Percentiles rank a stretch among this genome's conserved stretches.
Evolutionary conservation across 2,329 filamentous ascomycete species (phyloP).

Genomic region (Trichocomaceae sp.): DNA sequence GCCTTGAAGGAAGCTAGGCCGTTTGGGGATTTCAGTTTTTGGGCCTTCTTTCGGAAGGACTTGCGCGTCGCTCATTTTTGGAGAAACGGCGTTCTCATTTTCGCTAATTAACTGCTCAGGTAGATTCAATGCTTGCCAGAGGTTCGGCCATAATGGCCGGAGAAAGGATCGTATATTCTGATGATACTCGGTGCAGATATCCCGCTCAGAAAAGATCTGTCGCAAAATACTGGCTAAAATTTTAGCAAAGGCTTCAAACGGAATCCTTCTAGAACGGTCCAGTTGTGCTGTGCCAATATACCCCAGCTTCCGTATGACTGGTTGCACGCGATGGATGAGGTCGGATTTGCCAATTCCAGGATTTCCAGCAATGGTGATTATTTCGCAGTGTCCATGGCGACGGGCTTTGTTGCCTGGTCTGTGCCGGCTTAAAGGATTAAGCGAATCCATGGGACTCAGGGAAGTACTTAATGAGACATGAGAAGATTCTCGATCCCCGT

Average conservation of each 20-base stretch:
- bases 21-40: slow-evolving; percentile 26
- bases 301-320: slow-evolving; percentile 50
- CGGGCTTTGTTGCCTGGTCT: slow-evolving; percentile 45
- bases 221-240: slow-evolving; percentile 56
- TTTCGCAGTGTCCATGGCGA: slow-evolving; percentile 51
- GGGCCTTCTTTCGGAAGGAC: slow-evolving; percentile 26
- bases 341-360: slow-evolving; percentile 57
- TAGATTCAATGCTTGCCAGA: slow-evolving; percentile 54
- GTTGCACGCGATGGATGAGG: slow-evolving; percentile 53
- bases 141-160: slow-evolving; percentile 51
- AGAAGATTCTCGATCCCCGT: slow-evolving; percentile 33
- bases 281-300: slow-evolving; percentile 58
- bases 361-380: slow-evolving; percentile 52
- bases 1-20: slow-evolving; percentile 29
- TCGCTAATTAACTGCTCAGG: slow-evolving; percentile 57
- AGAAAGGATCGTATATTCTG: slow-evolving; percentile 51
- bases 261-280: slow-evolving; percentile 52
- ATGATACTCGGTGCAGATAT: slow-evolving; percentile 57
- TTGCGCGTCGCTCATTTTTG: slow-evolving; percentile 23
- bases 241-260: slow-evolving; percentile 56
- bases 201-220: slow-evolving; percentile 59
- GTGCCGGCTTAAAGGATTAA: slow-evolving; percentile 27
- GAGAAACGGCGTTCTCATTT: slow-evolving; percentile 29
- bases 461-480: slow-evolving; percentile 22
- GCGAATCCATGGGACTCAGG: slow-evolving; percentile 27